Evolutionary conservation across 441 rosid genomes (phyloP).

Genomic region (Brassica hybrid): DNA sequence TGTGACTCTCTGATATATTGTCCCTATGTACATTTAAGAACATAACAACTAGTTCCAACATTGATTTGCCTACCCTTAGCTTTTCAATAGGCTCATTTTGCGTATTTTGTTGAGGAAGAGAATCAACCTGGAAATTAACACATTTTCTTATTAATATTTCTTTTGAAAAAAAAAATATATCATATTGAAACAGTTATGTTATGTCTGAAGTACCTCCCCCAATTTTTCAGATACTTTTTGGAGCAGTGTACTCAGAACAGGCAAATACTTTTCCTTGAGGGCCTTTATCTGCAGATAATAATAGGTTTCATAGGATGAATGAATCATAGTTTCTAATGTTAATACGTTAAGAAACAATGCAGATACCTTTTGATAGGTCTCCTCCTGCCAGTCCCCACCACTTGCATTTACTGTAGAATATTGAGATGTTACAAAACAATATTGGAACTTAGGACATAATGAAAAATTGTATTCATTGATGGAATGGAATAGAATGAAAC

Average conservation of each 20-base stretch:
- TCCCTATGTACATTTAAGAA: conserved; percentile 52
- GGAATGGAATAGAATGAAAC: too few species aligned
- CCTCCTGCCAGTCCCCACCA: conserved; percentile 76
- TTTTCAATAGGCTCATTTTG: conserved; percentile 26
- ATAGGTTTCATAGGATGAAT: background rate
- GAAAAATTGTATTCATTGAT: background rate
- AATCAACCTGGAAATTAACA: conserved; percentile 42
- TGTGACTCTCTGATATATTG: conserved; percentile 42
- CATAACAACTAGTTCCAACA: conserved; percentile 46
- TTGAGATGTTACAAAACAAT: conserved; percentile 56
- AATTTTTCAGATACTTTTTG: conserved; percentile 54
- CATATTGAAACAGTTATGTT: background rate
- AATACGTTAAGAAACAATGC: conserved; percentile 15
- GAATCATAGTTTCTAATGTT: background rate
- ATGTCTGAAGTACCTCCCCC: conserved; percentile 50
- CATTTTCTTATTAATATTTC: too few species aligned
- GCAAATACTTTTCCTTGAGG: conserved; percentile 60
- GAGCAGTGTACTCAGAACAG: conserved; percentile 55
- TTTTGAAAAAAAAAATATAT: too few species aligned
- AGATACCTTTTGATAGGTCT: conserved; percentile 69
- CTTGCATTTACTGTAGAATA: conserved; percentile 56
- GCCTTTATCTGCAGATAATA: conserved; percentile 56
- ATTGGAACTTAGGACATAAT: background rate
- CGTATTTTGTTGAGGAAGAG: conserved; percentile 41
- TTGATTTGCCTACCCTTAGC: conserved; percentile 34